Base-by-base conservation (phyloP, 768 basidiomycete genomes). In the Tylopilus sp. region DNA sequence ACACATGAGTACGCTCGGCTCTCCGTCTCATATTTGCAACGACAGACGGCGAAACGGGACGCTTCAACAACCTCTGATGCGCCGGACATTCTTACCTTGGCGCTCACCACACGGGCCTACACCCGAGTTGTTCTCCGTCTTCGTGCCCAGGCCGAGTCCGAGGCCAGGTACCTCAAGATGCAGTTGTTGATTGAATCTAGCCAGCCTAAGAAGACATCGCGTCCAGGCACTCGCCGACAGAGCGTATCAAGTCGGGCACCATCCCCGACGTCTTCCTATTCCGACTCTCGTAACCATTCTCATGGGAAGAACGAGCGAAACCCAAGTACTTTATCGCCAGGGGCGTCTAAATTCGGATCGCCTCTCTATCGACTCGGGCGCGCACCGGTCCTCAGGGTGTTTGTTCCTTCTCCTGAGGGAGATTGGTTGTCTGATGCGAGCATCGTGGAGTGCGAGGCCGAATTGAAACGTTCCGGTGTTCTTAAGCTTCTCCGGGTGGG, bases 401-500 rank as follows among this genome's bases (percentile, higher is more conserved):
- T 92, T 61, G 87, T 94, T 4, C 92, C 90, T 19, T 89, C 87
- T 10, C 87, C 87, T 0, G 89, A 91, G 48, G 90, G 90, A 8
- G 85, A 87, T 57, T 94, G 91, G 91, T 72, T 94, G 42, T 86
- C 86, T 11, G 91, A 93, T 67, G 77, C 81, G 58, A 86, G 88
- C 53, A 84, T 94, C 19, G 61, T 91, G 50, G 86, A 87, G 61
- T 92, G 91, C 64, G 92, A 94, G 67, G 81, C 79, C 1, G 92
- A 94, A 73, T 76, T 89, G 58, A 82, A 81, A 57, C 75, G 81
- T 12, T 60, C 62, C 10, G 56, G 67, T 2, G 78, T 91, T 31
- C 58, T 76, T 59, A 74, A 75, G 38, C 67, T 89, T 41, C 68
- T 94, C 68, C 76, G 86, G 44, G 74, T 83, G 26, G 91, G 91